Evolutionary conservation across 257 asterid genomes (phyloP).

Genomic region (Solanum pinnatisectum): DNA sequence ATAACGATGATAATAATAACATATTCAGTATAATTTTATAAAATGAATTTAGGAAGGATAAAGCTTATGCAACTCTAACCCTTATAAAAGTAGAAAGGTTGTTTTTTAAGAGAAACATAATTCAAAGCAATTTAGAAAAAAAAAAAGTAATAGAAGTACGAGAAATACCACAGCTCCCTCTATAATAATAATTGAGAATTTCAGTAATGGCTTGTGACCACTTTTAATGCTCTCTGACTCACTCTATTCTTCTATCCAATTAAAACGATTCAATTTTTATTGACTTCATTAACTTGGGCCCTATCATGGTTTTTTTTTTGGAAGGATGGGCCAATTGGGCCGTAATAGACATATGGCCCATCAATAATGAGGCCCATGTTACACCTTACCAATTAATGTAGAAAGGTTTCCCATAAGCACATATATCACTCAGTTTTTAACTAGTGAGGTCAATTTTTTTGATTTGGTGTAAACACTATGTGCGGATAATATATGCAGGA

Average conservation of each 20-base stretch:
- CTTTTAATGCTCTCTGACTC: conserved; percentile 1
- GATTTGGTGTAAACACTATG: background rate
- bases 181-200: background rate
- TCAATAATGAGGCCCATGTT: background rate
- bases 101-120: too few species aligned
- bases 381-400: background rate
- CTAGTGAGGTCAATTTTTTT: background rate
- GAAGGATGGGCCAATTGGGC: background rate
- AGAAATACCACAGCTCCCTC: background rate
- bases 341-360: background rate
- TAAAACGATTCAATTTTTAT: background rate
- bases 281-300: background rate
- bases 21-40: too few species aligned
- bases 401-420: too few species aligned
- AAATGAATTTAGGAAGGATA: too few species aligned
- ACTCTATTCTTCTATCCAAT: background rate
- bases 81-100: background rate
- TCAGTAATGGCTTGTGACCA: background rate
- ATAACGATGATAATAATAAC: too few species aligned
- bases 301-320: background rate
- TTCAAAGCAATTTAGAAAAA: too few species aligned
- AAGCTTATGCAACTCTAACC: background rate
- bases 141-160: background rate
- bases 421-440: background rate
- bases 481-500: background rate